phyloP scores from a whole-genome alignment of 1,139 yeast species.

The Scheffersomyces cryptocercus region DNA sequence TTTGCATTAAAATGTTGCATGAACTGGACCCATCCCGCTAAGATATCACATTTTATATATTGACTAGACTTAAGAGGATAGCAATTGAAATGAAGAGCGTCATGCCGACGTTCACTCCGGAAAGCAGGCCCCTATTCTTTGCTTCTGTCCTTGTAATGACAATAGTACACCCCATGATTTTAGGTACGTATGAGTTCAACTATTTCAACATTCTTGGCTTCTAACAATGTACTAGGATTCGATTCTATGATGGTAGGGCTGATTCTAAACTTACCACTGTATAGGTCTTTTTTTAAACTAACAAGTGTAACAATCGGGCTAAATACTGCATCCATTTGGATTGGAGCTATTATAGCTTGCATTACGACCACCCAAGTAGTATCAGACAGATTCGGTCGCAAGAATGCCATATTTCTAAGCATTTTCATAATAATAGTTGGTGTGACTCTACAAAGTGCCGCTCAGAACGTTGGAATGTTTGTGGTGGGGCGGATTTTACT shows the following conservation, averaged over 20 bases:
- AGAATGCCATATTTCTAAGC: slow-evolving; percentile 11
- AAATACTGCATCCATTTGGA: slow-evolving; percentile 15
- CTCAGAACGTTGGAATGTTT: slow-evolving; percentile 18
- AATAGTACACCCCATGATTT: slow-evolving; percentile 13
- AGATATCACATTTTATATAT: no score
- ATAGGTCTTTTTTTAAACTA: slow-evolving; percentile 10
- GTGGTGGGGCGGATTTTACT: slow-evolving; percentile 15
- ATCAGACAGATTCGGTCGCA: slow-evolving; percentile 16
- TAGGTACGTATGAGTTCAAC: no score
- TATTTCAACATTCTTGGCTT: no score
- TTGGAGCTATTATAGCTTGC: slow-evolving; percentile 12
- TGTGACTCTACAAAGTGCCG: slow-evolving; percentile 15
- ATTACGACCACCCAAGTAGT: slow-evolving; percentile 8
- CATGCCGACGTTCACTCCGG: no score
- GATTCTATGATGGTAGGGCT: slow-evolving; percentile 15
- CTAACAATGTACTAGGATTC: slow-evolving; percentile 7
- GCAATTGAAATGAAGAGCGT: no score
- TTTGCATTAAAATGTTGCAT: no score
- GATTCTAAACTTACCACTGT: slow-evolving; percentile 14
- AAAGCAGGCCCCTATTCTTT: slow-evolving; percentile 4
- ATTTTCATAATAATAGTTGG: slow-evolving; percentile 10
- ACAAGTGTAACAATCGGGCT: slow-evolving; percentile 15
- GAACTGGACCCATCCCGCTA: no score
- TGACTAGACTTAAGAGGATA: no score
- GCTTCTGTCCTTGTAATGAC: slow-evolving; percentile 7